These are phyloP conservation scores for Phialocephala subalpina DNA, from an alignment of 2,329 filamentous ascomycete species.

Conservation along the genomic window DNA sequence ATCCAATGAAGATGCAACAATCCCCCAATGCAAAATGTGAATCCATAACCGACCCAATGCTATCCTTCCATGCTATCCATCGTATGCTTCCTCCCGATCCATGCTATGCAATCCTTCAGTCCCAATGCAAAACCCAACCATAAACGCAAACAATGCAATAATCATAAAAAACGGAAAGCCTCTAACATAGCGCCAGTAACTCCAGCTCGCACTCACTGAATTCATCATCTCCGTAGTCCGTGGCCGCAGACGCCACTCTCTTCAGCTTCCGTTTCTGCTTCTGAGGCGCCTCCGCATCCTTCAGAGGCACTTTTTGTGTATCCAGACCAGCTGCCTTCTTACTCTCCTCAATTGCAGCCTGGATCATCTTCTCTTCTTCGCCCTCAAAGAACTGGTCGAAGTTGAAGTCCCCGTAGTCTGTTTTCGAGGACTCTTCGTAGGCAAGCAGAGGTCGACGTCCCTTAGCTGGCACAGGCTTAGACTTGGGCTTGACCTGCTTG, in stretches of 20 bases:
- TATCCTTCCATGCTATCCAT: conserved; percentile 13
- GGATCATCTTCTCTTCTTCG: conserved; percentile 38
- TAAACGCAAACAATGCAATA: conserved; percentile 16
- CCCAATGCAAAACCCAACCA: conserved; percentile 2
- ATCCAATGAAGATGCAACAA: conserved; percentile 15
- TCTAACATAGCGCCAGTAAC: conserved; percentile 32
- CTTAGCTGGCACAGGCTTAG: not conserved
- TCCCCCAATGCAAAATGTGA: not conserved
- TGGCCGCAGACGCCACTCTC: conserved; percentile 29
- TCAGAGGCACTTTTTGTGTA: conserved; percentile 14
- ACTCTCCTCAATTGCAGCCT: conserved; percentile 22
- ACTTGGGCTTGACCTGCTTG: not conserved
- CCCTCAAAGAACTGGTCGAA: conserved; percentile 36
- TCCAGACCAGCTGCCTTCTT: not conserved
- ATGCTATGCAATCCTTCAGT: conserved; percentile 13
- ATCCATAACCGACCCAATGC: conserved; percentile 6
- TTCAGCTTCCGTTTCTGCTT: conserved; percentile 23
- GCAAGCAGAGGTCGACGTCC: too few species aligned
- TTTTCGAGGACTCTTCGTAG: not conserved
- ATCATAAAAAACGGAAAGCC: not conserved
- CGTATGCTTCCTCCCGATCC: conserved; percentile 12
- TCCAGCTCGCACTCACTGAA: conserved; percentile 38
- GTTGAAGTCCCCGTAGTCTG: not conserved
- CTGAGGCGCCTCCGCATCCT: not conserved
- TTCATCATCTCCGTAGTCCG: conserved; percentile 44